A percentile compares a stretch with the other conserved stretches of the same genome.
Conservation (phyloP, 495 filamentous ascomycete species). For the Xylaria curta region DNA sequence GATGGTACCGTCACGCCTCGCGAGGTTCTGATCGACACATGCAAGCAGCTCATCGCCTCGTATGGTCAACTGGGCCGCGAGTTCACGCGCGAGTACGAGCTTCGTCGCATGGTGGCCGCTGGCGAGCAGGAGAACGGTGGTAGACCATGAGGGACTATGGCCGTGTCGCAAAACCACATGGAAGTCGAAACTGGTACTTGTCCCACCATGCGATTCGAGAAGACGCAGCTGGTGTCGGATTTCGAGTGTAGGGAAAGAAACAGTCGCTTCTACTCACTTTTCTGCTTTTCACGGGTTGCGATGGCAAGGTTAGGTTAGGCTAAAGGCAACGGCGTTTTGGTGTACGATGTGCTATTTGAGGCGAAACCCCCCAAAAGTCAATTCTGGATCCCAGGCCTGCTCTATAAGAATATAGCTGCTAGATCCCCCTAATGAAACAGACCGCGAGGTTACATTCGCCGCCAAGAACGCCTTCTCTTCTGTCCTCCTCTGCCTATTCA, state of each 20-base stretch:
- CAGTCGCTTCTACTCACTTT: constrained; percentile 20
- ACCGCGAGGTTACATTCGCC: constrained; percentile 17
- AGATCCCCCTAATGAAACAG: constrained; percentile 14
- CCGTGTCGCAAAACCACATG: too few relatives aligned
- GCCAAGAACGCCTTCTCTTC: constrained; percentile 4
- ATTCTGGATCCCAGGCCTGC: constrained; percentile 12
- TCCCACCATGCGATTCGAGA: too few relatives aligned
- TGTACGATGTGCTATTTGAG: background rate
- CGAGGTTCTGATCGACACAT: constrained; percentile 80
- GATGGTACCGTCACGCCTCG: constrained; percentile 86
- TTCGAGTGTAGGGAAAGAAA: background rate
- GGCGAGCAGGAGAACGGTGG: constrained; percentile 49
- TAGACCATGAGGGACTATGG: constrained; percentile 10
- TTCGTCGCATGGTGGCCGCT: constrained; percentile 85
- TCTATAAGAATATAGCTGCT: constrained; percentile 15
- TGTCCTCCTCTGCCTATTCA: background rate
- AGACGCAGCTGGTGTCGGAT: too few relatives aligned
- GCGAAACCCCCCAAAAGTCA: background rate
- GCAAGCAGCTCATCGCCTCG: constrained; percentile 77
- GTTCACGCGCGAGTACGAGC: constrained; percentile 93
- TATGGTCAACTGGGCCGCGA: constrained; percentile 78
- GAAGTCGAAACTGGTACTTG: too few relatives aligned
- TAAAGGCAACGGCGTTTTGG: constrained; percentile 23
- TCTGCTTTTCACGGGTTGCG: constrained; percentile 26
- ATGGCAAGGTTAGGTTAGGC: constrained; percentile 25